Evolutionary conservation across 306 rosid genomes (phyloP).

Genomic region (Castanea sativa): DNA sequence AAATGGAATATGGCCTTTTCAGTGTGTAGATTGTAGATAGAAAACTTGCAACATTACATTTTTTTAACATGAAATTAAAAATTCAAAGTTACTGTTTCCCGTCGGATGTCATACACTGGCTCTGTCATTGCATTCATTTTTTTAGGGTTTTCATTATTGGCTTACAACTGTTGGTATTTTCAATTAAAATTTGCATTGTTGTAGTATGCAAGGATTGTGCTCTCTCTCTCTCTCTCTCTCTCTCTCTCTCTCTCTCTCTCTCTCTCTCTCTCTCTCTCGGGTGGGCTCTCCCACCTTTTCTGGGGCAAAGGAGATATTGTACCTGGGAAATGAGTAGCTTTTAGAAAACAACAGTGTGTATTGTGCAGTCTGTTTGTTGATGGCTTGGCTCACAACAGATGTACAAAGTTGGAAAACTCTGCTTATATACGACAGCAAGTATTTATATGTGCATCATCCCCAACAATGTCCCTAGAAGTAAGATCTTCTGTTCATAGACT

Average conservation of each 20-base stretch:
- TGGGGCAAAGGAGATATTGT: background rate
- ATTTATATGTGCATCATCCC: background rate
- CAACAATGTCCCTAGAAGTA: background rate
- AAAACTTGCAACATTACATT: conserved; percentile 27
- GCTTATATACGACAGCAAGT: no score
- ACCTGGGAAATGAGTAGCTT: background rate
- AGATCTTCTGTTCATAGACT: no score
- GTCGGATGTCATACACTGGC: conserved; percentile 1
- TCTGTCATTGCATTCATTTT: background rate
- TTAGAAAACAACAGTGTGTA: background rate
- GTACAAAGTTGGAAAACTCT: no score
- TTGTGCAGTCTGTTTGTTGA: background rate
- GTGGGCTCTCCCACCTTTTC: background rate
- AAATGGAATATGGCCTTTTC: conserved; percentile 43
- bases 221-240: background rate
- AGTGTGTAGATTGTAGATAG: conserved; percentile 63
- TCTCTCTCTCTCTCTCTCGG: background rate
- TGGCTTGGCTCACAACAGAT: background rate
- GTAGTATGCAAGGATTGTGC: background rate
- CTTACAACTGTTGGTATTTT: background rate
- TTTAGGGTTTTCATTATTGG: background rate
- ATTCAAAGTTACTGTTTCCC: conserved; percentile 7
- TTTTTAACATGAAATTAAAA: conserved; percentile 23
- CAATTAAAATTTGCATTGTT: background rate
- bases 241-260: background rate